phyloP scores from a whole-genome alignment of 495 filamentous ascomycete species.

The Neurospora discreta region DNA sequence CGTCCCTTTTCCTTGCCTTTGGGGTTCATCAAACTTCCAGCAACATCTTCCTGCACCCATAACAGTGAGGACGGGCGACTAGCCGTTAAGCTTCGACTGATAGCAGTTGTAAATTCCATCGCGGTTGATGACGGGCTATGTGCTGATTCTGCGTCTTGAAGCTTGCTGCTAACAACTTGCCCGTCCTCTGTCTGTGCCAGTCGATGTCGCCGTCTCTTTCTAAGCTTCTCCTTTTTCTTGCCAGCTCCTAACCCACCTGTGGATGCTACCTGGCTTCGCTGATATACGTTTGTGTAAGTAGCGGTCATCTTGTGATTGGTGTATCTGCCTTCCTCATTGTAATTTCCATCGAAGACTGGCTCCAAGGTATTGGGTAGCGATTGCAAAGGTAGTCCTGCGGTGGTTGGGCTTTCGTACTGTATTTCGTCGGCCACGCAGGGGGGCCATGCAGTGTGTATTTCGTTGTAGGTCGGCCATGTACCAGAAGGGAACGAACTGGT shows the following conservation, averaged over 20 bases:
- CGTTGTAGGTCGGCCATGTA: background rate
- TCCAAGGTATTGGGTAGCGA: background rate
- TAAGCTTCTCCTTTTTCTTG: background rate
- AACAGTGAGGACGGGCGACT: background rate
- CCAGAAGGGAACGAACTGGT: background rate
- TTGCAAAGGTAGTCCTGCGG: background rate
- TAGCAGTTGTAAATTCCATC: background rate
- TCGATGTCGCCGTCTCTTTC: background rate
- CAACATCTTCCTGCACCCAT: background rate
- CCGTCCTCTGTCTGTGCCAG: background rate
- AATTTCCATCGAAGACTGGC: background rate
- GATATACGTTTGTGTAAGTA: background rate
- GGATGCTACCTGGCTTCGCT: background rate
- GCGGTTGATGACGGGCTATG: background rate
- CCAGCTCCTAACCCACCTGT: background rate
- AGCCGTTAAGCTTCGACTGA: background rate
- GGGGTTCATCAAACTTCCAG: background rate
- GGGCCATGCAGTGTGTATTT: background rate
- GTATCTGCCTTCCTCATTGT: background rate
- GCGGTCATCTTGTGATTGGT: background rate
- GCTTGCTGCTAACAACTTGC: background rate
- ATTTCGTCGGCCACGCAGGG: background rate
- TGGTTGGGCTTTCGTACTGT: background rate
- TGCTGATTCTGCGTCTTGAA: background rate
- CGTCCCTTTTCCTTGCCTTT: background rate